Evolutionary conservation across 345 rosid species (phyloP).

Genomic region (Pistacia atlantica): DNA sequence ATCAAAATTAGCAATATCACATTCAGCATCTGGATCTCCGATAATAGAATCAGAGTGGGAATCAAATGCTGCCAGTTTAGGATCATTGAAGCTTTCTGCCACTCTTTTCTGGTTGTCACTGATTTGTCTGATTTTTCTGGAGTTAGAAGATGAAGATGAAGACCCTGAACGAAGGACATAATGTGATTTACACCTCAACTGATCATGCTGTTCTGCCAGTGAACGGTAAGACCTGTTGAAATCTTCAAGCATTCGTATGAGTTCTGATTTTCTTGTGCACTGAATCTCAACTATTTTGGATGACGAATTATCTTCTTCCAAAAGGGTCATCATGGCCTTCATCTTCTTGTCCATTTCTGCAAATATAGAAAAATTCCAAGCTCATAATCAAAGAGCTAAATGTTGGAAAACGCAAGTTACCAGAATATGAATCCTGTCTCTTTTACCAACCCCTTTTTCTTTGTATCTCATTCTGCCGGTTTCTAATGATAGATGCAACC

Average conservation of each 20-base stretch:
- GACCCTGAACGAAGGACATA: slow-evolving; percentile 7
- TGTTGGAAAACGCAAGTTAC: not conserved
- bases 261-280: slow-evolving; percentile 19
- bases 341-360: slow-evolving; percentile 45
- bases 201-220: slow-evolving; percentile 38
- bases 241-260: slow-evolving; percentile 37
- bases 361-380: not conserved
- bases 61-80: slow-evolving; percentile 17
- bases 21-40: slow-evolving; percentile 25
- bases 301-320: slow-evolving; percentile 23
- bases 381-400: not conserved
- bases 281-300: not conserved
- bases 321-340: slow-evolving; percentile 32
- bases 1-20: slow-evolving; percentile 10
- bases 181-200: slow-evolving; percentile 31
- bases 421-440: not conserved
- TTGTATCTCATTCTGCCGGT: not conserved
- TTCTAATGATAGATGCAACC: not conserved
- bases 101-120: slow-evolving; percentile 1
- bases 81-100: slow-evolving; percentile 17
- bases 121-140: not conserved
- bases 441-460: not conserved
- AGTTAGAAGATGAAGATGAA: slow-evolving; percentile 6
- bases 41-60: slow-evolving; percentile 20
- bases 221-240: slow-evolving; percentile 33